These are phyloP conservation scores for Effrenium voratum DNA, from an alignment of 73 alveolate species.

Conservation along the genomic window DNA sequence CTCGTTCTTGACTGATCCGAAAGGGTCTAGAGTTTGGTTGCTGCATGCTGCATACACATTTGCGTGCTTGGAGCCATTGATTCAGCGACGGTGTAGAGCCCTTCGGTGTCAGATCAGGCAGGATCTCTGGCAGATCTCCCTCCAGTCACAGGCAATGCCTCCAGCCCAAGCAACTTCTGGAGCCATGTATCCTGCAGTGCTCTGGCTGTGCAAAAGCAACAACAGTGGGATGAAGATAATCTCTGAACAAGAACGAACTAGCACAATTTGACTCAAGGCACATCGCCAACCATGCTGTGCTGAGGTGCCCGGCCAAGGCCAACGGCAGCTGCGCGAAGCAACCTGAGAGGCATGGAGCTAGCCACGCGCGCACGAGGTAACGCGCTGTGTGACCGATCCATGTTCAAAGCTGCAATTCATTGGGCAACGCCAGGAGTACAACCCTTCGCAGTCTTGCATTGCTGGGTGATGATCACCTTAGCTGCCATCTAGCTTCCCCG, in stretches of 20 bases:
- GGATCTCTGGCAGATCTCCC: neutral
- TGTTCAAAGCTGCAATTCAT: neutral
- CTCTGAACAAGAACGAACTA: too few species aligned
- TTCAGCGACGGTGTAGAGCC: too few species aligned
- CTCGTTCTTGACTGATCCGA: too few species aligned
- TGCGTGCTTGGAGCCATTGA: too few species aligned
- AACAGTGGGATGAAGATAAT: neutral
- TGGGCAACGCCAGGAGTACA: too few species aligned
- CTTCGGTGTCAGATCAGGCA: too few species aligned
- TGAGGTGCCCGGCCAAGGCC: constrained; percentile 2
- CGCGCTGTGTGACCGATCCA: too few species aligned
- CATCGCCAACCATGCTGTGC: too few species aligned
- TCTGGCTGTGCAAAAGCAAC: neutral
- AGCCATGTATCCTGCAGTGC: constrained; percentile 15
- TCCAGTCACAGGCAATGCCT: neutral
- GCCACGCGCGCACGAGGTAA: too few species aligned
- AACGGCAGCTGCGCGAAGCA: constrained; percentile 9
- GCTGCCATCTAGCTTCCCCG: neutral
- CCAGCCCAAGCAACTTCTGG: constrained; percentile 71
- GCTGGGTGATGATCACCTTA: constrained; percentile 76
- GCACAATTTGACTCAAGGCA: too few species aligned
- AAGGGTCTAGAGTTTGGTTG: too few species aligned
- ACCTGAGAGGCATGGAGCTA: neutral
- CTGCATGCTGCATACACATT: too few species aligned
- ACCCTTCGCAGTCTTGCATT: constrained; percentile 48